A percentile compares a stretch with the other conserved stretches of the same genome.
phyloP scores from a whole-genome alignment of 2,329 filamentous ascomycete genomes.

The Aspergillus vadensis region DNA sequence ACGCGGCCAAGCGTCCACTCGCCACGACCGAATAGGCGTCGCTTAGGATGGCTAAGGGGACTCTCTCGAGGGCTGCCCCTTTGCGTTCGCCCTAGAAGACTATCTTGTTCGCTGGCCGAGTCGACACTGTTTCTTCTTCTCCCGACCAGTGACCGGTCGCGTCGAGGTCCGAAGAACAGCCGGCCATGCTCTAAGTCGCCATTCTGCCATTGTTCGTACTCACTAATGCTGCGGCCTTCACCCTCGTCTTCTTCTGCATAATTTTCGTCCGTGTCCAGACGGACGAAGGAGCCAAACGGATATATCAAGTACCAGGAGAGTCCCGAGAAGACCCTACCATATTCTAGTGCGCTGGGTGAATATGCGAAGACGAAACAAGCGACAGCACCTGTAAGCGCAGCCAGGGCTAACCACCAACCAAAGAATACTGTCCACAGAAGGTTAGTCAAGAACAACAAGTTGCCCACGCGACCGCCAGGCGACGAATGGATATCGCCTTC shows the following conservation, averaged over 20 bases:
- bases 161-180: slow-evolving; percentile 86
- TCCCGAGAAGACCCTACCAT: slow-evolving; percentile 81
- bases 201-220: slow-evolving; percentile 99
- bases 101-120: slow-evolving; percentile 85
- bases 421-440: slow-evolving; percentile 86
- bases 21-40: slow-evolving; percentile 88
- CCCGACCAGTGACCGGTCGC: slow-evolving; percentile 77
- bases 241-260: slow-evolving; percentile 94
- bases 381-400: slow-evolving; percentile 72
- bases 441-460: slow-evolving; percentile 85
- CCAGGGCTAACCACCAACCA: slow-evolving; percentile 90
- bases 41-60: slow-evolving; percentile 61
- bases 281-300: slow-evolving; percentile 94
- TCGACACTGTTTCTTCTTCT: slow-evolving; percentile 86
- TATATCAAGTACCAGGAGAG: slow-evolving; percentile 87
- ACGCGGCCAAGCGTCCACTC: slow-evolving; percentile 94
- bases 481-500: slow-evolving; percentile 97
- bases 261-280: slow-evolving; percentile 87
- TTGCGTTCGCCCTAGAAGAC: slow-evolving; percentile 71
- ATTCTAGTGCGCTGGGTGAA: slow-evolving; percentile 77
- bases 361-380: slow-evolving; percentile 80
- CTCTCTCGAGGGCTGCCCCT: slow-evolving; percentile 51
- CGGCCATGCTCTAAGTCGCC: slow-evolving; percentile 94
- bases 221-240: slow-evolving; percentile 93
- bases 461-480: slow-evolving; percentile 82